Percentiles rank a stretch among this genome's conserved stretches.
Conservation (phyloP, 441 rosid genomes). For the Jatropha multifida region DNA sequence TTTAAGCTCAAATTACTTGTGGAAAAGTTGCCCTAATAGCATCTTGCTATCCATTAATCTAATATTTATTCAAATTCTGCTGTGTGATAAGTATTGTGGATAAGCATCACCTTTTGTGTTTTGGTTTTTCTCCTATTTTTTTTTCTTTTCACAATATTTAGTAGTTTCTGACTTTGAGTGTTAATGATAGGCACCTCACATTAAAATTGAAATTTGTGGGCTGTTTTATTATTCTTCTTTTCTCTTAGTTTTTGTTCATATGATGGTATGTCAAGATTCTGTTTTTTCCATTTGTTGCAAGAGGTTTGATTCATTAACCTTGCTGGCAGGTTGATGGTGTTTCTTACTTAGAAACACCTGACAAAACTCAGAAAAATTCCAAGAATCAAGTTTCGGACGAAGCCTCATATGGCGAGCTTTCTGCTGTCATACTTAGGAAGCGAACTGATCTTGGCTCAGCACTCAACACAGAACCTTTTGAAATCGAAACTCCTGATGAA, state of each 20-base stretch:
- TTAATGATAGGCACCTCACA: not conserved
- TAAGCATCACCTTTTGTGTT: not conserved
- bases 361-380: conserved; percentile 34
- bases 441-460: conserved; percentile 19
- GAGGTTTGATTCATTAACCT: conserved; percentile 28
- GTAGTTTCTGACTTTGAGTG: not conserved
- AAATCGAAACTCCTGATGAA: conserved; percentile 33
- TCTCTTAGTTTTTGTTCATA: not conserved
- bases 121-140: not conserved
- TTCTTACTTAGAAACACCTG: conserved; percentile 48
- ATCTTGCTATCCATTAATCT: conserved; percentile 1
- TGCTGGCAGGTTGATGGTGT: conserved; percentile 66
- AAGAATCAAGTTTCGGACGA: conserved; percentile 29
- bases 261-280: not conserved
- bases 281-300: not conserved
- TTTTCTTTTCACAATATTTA: not conserved
- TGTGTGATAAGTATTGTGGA: not conserved
- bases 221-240: not conserved
- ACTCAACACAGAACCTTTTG: conserved; percentile 28
- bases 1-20: not conserved
- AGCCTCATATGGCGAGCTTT: conserved; percentile 24
- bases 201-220: not conserved
- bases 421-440: conserved; percentile 21
- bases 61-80: not conserved
- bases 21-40: not conserved